phyloP scores from a whole-genome alignment of 2,329 filamentous ascomycete genomes.

The Thelonectria rubi region DNA sequence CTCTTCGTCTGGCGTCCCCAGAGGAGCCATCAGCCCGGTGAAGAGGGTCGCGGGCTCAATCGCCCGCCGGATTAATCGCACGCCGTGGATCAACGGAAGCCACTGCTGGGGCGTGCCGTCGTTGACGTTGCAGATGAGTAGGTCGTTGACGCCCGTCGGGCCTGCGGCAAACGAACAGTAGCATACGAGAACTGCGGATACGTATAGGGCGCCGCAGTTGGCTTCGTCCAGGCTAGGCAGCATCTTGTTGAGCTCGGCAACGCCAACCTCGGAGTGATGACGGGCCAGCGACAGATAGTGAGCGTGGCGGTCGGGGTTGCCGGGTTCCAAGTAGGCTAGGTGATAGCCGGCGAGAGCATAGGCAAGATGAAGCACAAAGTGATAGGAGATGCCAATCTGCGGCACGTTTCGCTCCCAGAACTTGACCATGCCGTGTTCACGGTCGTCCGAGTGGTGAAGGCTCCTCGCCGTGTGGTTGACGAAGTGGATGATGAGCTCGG shows the following conservation, averaged over 20 bases:
- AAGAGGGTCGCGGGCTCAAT: slow-evolving; percentile 42
- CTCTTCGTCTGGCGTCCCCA: slow-evolving; percentile 26
- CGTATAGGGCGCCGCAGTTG: slow-evolving; percentile 45
- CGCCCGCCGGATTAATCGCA: slow-evolving; percentile 38
- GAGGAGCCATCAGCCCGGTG: slow-evolving; percentile 40
- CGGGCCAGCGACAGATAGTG: slow-evolving; percentile 36
- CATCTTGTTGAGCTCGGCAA: slow-evolving; percentile 39
- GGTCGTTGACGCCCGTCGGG: slow-evolving; percentile 40
- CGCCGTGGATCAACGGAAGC: slow-evolving; percentile 41
- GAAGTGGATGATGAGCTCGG: slow-evolving; percentile 45
- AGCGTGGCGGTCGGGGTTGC: slow-evolving; percentile 30
- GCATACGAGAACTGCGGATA: slow-evolving; percentile 42
- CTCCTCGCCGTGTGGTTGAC: slow-evolving; percentile 38
- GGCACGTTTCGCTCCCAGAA: slow-evolving; percentile 45
- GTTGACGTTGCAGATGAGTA: slow-evolving; percentile 41
- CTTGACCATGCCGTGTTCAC: slow-evolving; percentile 30
- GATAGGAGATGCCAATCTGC: slow-evolving; percentile 41
- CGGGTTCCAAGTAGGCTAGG: slow-evolving; percentile 34
- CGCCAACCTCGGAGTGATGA: slow-evolving; percentile 39
- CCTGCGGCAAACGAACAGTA: slow-evolving; percentile 46
- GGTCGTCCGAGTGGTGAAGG: slow-evolving; percentile 33
- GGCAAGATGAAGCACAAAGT: slow-evolving; percentile 44
- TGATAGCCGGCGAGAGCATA: slow-evolving; percentile 43
- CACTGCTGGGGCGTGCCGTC: slow-evolving; percentile 37
- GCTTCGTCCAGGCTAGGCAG: slow-evolving; percentile 37